Conservation (phyloP, 495 filamentous ascomycete genomes). For the Rhizodiscina lignyota region DNA sequence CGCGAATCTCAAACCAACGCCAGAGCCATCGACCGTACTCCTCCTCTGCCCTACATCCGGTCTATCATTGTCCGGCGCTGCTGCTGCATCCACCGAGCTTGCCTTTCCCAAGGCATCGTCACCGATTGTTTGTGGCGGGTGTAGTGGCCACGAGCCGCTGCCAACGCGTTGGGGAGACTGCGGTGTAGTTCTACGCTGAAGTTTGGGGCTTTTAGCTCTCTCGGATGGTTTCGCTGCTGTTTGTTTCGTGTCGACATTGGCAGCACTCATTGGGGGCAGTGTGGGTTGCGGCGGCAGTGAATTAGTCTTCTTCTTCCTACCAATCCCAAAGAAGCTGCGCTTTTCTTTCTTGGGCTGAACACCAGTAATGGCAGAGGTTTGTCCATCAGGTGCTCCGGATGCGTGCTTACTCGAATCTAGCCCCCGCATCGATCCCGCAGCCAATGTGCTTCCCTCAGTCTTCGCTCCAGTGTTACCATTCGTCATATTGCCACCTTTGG, state of each 20-base stretch:
- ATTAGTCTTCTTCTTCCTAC: slow-evolving; percentile 15
- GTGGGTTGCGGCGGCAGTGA: background rate
- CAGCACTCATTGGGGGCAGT: background rate
- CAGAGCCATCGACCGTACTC: slow-evolving; percentile 3
- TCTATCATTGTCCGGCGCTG: slow-evolving; percentile 3
- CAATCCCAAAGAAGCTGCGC: slow-evolving; percentile 17
- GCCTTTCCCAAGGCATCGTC: slow-evolving; percentile 10
- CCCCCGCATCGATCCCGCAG: slow-evolving; percentile 2
- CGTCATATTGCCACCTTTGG: slow-evolving; percentile 12
- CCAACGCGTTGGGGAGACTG: slow-evolving; percentile 10
- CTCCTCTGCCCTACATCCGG: slow-evolving; percentile 10
- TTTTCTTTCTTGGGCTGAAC: slow-evolving; percentile 10
- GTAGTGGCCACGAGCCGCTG: slow-evolving; percentile 16
- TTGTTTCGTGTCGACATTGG: background rate
- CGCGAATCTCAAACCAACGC: slow-evolving; percentile 3
- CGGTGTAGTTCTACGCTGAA: slow-evolving; percentile 12
- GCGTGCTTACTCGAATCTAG: slow-evolving; percentile 7
- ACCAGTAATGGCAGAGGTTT: background rate
- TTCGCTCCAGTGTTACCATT: slow-evolving; percentile 3
- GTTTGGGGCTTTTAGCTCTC: slow-evolving; percentile 10
- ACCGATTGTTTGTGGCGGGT: slow-evolving; percentile 8
- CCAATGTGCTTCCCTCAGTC: slow-evolving; percentile 12
- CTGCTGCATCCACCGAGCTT: slow-evolving; percentile 5
- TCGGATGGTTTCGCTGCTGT: background rate
- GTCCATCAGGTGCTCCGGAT: slow-evolving; percentile 5